Conservation (phyloP, 1,139 yeast species). For the Scheffersomyces titani region DNA sequence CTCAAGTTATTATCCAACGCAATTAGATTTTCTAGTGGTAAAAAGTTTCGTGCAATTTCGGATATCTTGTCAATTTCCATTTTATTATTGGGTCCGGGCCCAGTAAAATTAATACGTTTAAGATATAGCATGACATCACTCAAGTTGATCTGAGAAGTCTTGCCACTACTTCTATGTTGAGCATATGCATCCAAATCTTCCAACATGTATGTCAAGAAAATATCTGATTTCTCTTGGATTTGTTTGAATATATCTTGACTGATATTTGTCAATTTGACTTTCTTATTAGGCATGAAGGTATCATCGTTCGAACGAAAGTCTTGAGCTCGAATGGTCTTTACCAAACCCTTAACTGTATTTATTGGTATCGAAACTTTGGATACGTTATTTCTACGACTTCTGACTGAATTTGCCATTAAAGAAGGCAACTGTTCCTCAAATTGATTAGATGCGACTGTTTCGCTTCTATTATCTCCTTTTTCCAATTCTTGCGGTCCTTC, state of each 20-base stretch:
- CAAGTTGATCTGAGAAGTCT: conserved; percentile 26
- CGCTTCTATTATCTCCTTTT: not conserved
- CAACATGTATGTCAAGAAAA: conserved; percentile 16
- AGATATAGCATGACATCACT: conserved; percentile 38
- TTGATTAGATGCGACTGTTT: not conserved
- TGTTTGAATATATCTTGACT: conserved; percentile 8
- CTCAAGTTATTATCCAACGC: conserved; percentile 35
- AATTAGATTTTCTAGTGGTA: conserved; percentile 41
- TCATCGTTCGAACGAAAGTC: not conserved
- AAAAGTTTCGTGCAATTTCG: conserved; percentile 33
- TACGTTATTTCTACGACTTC: not conserved
- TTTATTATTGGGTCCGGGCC: conserved; percentile 15
- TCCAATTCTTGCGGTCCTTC: not conserved
- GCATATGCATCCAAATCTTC: conserved; percentile 21
- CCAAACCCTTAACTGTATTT: conserved; percentile 11
- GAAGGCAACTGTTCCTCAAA: not conserved
- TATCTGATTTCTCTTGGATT: conserved; percentile 13
- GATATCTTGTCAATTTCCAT: conserved; percentile 26
- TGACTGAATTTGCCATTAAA: not conserved
- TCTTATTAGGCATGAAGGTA: conserved; percentile 3
- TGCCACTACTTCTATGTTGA: conserved; percentile 23
- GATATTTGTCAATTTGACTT: conserved; percentile 4
- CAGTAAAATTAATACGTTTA: conserved; percentile 32
- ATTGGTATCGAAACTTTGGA: conserved; percentile 7
- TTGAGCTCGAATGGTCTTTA: conserved; percentile 9